These are phyloP conservation scores for Chaetomium sp. DNA, from an alignment of 2,329 filamentous ascomycete species.

Conservation along the genomic window DNA sequence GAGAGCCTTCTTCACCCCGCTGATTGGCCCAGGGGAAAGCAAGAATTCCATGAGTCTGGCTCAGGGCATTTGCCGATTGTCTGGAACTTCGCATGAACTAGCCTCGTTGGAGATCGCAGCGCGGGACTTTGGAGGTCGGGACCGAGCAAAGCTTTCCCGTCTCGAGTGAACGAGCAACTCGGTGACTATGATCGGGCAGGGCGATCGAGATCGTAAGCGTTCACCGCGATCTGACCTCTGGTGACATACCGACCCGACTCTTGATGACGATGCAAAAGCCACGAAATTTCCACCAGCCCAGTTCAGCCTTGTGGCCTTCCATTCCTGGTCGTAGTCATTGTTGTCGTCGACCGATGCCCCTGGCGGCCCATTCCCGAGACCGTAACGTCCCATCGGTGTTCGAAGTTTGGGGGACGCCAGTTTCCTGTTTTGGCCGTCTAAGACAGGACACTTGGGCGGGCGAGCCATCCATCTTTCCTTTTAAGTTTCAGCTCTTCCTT, in stretches of 20 bases:
- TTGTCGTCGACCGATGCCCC: too few species aligned
- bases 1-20: too few species aligned
- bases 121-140: slow-evolving; percentile 1
- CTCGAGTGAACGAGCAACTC: not conserved
- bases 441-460: not conserved
- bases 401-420: not conserved
- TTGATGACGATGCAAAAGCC: too few species aligned
- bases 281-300: too few species aligned
- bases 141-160: not conserved
- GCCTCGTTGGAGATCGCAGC: not conserved
- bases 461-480: not conserved
- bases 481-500: slow-evolving; percentile 3
- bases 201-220: not conserved
- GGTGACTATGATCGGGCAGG: not conserved
- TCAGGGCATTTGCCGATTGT: not conserved
- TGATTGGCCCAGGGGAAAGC: too few species aligned
- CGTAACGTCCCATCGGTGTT: too few species aligned
- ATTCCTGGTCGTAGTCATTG: not conserved
- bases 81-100: not conserved
- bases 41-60: not conserved
- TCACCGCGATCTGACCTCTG: too few species aligned
- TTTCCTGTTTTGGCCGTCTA: not conserved
- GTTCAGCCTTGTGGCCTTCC: not conserved
- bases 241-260: too few species aligned
- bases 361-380: too few species aligned